Conservation (phyloP, 306 rosid species). For the Cucumis hystrix region DNA sequence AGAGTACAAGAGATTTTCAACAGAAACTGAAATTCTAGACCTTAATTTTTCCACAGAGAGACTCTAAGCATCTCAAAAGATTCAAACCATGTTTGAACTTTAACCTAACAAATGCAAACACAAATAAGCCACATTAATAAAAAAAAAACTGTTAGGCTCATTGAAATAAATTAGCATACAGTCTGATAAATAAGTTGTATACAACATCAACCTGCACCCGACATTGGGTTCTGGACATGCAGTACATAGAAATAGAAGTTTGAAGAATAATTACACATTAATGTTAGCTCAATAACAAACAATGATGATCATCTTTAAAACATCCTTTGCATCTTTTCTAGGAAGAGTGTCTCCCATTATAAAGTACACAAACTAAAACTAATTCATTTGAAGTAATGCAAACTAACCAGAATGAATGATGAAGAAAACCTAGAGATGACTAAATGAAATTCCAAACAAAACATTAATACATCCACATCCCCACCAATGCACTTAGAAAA, state of each 20-base stretch:
- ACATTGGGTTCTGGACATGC: background rate
- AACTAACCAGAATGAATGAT: background rate
- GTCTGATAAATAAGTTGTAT: background rate
- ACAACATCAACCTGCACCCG: background rate
- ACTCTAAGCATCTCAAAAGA: too few species aligned
- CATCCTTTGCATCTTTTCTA: background rate
- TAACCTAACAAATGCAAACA: slow-evolving; percentile 33
- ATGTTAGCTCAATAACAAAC: background rate
- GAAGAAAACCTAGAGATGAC: background rate
- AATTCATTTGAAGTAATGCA: background rate
- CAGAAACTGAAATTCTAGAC: too few species aligned
- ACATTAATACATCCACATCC: background rate
- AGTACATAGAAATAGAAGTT: background rate
- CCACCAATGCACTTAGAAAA: background rate
- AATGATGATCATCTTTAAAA: background rate
- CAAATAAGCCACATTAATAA: background rate
- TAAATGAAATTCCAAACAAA: background rate
- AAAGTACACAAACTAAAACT: background rate
- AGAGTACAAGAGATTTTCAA: too few species aligned
- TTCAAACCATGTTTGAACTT: slow-evolving; percentile 93
- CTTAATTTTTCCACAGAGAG: too few species aligned
- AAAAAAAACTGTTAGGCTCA: background rate
- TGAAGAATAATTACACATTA: background rate
- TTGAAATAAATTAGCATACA: background rate
- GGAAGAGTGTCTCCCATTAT: background rate